A percentile compares a stretch with the other conserved stretches of the same genome.
These are phyloP conservation scores for Saccharomycopsis selenospora DNA, from an alignment of 805 yeast genomes.

Conservation along the genomic window DNA sequence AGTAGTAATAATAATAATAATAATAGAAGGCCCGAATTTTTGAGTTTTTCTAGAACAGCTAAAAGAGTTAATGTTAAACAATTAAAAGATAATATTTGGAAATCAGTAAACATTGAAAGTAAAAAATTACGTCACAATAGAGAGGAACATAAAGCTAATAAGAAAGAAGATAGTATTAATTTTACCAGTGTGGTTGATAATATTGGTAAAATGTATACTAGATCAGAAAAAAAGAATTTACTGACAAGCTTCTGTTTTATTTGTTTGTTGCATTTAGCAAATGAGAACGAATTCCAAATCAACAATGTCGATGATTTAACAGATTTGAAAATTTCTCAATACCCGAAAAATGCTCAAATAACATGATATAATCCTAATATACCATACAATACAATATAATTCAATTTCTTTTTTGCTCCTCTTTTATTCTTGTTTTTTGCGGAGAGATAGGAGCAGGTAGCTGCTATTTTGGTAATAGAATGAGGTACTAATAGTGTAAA, in stretches of 20 bases:
- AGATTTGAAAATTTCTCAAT: slow-evolving; percentile 16
- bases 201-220: slow-evolving; percentile 45
- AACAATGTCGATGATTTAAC: slow-evolving; percentile 31
- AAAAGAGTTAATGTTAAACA: slow-evolving; percentile 71
- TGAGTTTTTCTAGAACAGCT: slow-evolving; percentile 62
- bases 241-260: slow-evolving; percentile 84
- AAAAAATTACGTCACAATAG: slow-evolving; percentile 30
- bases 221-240: slow-evolving; percentile 53
- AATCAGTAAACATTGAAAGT: slow-evolving; percentile 33
- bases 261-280: slow-evolving; percentile 76
- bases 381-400: too few relatives aligned
- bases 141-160: slow-evolving; percentile 6
- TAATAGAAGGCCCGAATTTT: slow-evolving; percentile 34
- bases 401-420: too few relatives aligned
- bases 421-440: too few relatives aligned
- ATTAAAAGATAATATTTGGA: slow-evolving; percentile 74
- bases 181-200: slow-evolving; percentile 45
- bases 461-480: too few relatives aligned
- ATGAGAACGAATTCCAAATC: slow-evolving; percentile 68
- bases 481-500: too few relatives aligned
- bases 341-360: too few relatives aligned
- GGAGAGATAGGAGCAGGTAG: too few relatives aligned
- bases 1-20: slow-evolving; percentile 20
- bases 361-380: too few relatives aligned
- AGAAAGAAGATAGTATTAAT: slow-evolving; percentile 20